A percentile compares a stretch with the other conserved stretches of the same genome.
These are phyloP conservation scores for Sclerotinia glacialis DNA, from an alignment of 2,329 filamentous ascomycete genomes.

Conservation along the genomic window DNA sequence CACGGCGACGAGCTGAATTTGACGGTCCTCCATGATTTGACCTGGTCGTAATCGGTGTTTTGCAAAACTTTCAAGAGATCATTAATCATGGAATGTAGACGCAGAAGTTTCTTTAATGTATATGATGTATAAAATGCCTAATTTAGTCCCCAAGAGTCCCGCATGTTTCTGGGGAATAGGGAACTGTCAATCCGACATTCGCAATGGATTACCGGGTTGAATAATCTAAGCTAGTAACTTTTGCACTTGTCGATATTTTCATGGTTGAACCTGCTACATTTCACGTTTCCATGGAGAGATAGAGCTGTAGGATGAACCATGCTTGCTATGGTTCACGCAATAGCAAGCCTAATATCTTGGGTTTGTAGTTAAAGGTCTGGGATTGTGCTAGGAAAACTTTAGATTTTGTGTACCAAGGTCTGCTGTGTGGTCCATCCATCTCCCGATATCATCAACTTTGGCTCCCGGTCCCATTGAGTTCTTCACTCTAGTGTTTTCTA, in stretches of 20 bases:
- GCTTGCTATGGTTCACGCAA: too few relatives aligned
- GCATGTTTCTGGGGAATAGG: background rate
- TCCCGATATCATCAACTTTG: too few relatives aligned
- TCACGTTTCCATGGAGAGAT: background rate
- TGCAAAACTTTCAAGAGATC: background rate
- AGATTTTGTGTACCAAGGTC: too few relatives aligned
- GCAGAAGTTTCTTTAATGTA: background rate
- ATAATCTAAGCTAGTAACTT: background rate
- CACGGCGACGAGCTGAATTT: background rate
- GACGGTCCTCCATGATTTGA: background rate
- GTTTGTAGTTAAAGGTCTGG: too few relatives aligned
- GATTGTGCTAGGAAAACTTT: too few relatives aligned
- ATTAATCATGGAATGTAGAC: background rate
- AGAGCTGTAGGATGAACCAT: too few relatives aligned
- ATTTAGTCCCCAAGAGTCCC: too few relatives aligned
- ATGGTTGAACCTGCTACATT: background rate
- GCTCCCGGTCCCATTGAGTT: too few relatives aligned
- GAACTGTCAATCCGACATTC: background rate
- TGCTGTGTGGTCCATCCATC: too few relatives aligned
- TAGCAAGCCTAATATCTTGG: too few relatives aligned
- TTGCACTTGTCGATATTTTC: background rate
- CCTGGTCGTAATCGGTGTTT: background rate
- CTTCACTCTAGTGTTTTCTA: too few relatives aligned
- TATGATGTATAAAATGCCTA: background rate
- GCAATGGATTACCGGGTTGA: background rate